Evolutionary conservation across 805 yeast species (phyloP).

Genomic region (Lachancea mirantina): DNA sequence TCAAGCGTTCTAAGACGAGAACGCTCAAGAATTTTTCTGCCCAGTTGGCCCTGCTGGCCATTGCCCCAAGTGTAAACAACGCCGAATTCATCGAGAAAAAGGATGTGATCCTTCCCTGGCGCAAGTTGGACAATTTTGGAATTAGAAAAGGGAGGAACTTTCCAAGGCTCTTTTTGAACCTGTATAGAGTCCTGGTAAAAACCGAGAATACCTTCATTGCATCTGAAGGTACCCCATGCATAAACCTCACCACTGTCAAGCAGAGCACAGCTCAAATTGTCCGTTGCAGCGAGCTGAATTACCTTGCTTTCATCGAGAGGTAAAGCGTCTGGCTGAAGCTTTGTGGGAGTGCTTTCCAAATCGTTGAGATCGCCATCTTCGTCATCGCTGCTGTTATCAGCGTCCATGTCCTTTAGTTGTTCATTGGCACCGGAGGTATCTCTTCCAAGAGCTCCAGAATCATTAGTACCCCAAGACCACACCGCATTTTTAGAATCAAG

Average conservation of each 20-base stretch:
- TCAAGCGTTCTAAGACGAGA: conserved; percentile 65
- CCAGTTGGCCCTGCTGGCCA: conserved; percentile 89
- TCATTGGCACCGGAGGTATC: conserved; percentile 64
- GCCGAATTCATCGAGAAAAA: conserved; percentile 80
- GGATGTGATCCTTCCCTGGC: conserved; percentile 85
- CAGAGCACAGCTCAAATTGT: conserved; percentile 77
- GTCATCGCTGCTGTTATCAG: conserved; percentile 47
- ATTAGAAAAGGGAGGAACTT: conserved; percentile 37
- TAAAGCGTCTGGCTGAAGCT: conserved; percentile 50
- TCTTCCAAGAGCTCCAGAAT: conserved; percentile 85
- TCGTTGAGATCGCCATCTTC: conserved; percentile 85
- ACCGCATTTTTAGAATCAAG: conserved; percentile 65
- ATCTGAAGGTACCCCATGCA: conserved; percentile 97
- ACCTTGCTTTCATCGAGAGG: conserved; percentile 47
- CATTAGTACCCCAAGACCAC: conserved; percentile 99
- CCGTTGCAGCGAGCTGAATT: conserved; percentile 85
- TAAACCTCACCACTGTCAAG: conserved; percentile 79
- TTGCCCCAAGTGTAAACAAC: conserved; percentile 95
- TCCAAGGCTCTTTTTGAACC: conserved; percentile 62
- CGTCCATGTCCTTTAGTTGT: conserved; percentile 60
- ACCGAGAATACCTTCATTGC: conserved; percentile 87
- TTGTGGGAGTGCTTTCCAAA: conserved; percentile 80
- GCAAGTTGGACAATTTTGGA: conserved; percentile 75
- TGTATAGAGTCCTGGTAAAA: conserved; percentile 54
- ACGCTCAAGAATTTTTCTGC: conserved; percentile 76